Percentiles rank a stretch among this genome's conserved stretches.
phyloP scores from a whole-genome alignment of 129 eudicot species.

The Lonicera japonica region DNA sequence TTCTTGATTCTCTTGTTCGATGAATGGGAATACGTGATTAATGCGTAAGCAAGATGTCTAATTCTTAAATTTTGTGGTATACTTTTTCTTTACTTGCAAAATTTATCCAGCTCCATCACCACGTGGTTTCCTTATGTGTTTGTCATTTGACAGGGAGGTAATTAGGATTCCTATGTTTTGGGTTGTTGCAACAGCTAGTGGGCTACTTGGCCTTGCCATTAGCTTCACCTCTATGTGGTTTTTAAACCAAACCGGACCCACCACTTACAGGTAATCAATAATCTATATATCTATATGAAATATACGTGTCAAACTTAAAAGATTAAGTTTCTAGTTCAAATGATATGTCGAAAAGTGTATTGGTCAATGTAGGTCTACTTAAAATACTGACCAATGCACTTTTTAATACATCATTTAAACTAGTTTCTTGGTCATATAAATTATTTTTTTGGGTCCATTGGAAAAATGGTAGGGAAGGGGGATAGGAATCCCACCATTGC shows the following conservation, averaged over 20 bases:
- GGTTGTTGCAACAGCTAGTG: slow-evolving; percentile 73
- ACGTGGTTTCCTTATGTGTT: slow-evolving; percentile 2
- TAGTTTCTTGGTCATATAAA: too few species aligned
- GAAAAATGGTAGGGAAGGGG: too few species aligned
- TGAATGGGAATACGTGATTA: slow-evolving; percentile 65
- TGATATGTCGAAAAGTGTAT: too few species aligned
- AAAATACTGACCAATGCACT: too few species aligned
- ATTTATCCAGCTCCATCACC: background rate
- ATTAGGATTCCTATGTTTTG: slow-evolving; percentile 63
- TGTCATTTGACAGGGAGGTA: slow-evolving; percentile 44
- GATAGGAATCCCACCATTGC: too few species aligned
- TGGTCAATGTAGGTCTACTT: too few species aligned
- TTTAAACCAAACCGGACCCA: slow-evolving; percentile 65
- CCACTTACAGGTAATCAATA: slow-evolving; percentile 68
- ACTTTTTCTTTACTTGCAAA: background rate
- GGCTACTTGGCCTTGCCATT: slow-evolving; percentile 71
- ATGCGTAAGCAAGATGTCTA: slow-evolving; percentile 31
- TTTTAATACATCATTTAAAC: too few species aligned
- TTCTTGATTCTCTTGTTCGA: slow-evolving; percentile 55
- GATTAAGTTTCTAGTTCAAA: too few species aligned
- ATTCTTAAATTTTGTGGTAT: slow-evolving; percentile 2
- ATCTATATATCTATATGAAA: too few species aligned
- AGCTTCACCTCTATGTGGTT: slow-evolving; percentile 92
- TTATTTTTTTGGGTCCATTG: too few species aligned
- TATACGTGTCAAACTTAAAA: too few species aligned